A percentile compares a stretch with the other conserved stretches of the same genome.
Evolutionary conservation across 1,139 yeast species (phyloP).

Genomic region (Geotrichum citri-aurantii): DNA sequence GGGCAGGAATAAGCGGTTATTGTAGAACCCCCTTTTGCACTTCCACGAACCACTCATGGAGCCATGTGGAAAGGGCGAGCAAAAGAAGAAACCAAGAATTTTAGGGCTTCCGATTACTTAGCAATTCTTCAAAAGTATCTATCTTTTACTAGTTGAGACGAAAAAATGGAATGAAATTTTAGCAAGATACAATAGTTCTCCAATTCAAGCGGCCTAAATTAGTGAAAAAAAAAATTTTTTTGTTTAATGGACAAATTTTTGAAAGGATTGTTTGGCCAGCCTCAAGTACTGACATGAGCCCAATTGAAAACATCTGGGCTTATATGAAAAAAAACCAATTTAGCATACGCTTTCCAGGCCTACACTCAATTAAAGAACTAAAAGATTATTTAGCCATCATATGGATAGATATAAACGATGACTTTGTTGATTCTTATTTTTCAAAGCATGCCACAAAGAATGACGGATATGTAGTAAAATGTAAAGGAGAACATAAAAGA

Average conservation of each 20-base stretch:
- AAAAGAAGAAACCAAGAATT: background rate
- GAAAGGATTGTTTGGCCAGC: background rate
- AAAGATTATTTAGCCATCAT: no score
- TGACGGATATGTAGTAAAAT: no score
- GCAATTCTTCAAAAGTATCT: background rate
- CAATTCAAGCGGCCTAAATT: background rate
- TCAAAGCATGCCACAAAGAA: no score
- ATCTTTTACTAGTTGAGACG: background rate
- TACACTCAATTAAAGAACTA: no score
- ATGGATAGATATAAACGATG: no score
- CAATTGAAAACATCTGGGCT: background rate
- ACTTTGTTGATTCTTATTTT: no score
- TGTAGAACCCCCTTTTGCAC: background rate
- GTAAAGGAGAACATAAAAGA: no score
- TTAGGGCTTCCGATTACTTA: background rate
- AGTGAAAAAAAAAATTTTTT: background rate
- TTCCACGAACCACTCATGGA: background rate
- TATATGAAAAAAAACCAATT: background rate
- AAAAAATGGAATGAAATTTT: background rate
- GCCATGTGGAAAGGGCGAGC: background rate
- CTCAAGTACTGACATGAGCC: background rate
- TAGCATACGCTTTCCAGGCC: background rate
- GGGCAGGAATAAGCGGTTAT: background rate
- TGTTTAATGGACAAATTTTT: background rate
- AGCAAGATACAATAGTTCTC: background rate